Conservation (phyloP, 148 eudicot genomes). For the Vaccinium myrtillus region DNA sequence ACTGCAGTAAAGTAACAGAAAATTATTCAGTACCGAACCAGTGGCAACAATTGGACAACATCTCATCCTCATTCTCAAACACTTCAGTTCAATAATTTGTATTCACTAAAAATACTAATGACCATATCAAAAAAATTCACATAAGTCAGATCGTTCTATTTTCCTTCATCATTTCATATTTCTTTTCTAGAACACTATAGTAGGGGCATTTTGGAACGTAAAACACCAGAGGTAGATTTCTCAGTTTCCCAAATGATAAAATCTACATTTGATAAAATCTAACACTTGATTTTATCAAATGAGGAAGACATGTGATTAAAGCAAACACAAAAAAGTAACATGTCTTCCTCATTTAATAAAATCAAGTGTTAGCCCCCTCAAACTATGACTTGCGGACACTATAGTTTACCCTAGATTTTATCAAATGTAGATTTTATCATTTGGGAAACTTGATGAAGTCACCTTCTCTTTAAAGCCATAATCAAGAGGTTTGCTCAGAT, state of each 20-base stretch:
- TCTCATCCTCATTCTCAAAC: constrained; percentile 6
- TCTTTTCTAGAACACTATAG: neutral
- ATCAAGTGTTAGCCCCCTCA: too few relatives aligned
- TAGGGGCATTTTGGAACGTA: neutral
- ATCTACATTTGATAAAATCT: too few relatives aligned
- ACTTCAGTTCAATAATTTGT: neutral
- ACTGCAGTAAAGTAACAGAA: neutral
- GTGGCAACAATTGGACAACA: constrained; percentile 4
- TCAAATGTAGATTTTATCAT: too few relatives aligned
- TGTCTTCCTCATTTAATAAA: too few relatives aligned
- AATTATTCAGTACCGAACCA: neutral
- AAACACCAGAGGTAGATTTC: neutral
- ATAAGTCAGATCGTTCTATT: neutral
- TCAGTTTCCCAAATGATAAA: too few relatives aligned
- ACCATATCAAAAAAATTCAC: neutral
- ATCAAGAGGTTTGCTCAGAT: neutral
- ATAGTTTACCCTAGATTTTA: too few relatives aligned
- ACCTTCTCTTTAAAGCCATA: neutral
- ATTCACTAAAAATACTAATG: neutral
- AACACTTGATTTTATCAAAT: too few relatives aligned
- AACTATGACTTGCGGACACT: too few relatives aligned
- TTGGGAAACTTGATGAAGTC: neutral
- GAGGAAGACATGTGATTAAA: too few relatives aligned
- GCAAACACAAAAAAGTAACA: too few relatives aligned
- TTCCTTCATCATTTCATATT: neutral